Conservation (phyloP, 1,139 yeast species). For the Torulaspora globosa region DNA sequence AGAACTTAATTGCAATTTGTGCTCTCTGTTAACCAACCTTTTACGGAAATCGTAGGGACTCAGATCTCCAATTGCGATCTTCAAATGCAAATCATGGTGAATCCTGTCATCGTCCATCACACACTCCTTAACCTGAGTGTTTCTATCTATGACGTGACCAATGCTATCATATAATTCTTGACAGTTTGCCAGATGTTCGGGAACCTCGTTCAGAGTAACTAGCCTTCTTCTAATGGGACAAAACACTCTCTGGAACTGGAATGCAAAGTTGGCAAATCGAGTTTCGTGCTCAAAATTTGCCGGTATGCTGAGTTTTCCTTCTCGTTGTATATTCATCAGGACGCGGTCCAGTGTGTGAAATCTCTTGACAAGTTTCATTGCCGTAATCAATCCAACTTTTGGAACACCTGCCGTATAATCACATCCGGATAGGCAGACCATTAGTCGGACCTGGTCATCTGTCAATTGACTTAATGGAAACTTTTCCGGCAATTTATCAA, state of each 20-base stretch:
- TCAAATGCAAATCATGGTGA: constrained; percentile 45
- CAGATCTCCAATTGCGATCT: constrained; percentile 60
- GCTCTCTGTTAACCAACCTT: constrained; percentile 41
- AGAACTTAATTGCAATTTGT: constrained; percentile 26
- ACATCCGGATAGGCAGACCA: constrained; percentile 91
- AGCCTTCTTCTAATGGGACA: constrained; percentile 53
- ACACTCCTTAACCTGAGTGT: constrained; percentile 19
- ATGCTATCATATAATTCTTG: constrained; percentile 56
- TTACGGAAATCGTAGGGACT: constrained; percentile 59
- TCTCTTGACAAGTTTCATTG: constrained; percentile 57
- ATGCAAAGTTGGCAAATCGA: constrained; percentile 68
- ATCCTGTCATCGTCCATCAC: constrained; percentile 38
- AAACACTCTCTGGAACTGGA: constrained; percentile 81
- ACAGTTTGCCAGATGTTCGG: constrained; percentile 38
- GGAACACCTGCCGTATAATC: constrained; percentile 89
- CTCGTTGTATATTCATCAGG: constrained; percentile 54
- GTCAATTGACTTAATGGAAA: constrained; percentile 49
- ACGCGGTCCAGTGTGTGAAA: constrained; percentile 52
- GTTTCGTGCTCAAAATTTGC: constrained; percentile 57
- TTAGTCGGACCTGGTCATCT: constrained; percentile 59
- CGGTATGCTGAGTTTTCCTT: constrained; percentile 59
- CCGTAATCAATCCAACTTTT: constrained; percentile 76
- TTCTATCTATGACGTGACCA: constrained; percentile 44
- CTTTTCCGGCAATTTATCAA: constrained; percentile 40
- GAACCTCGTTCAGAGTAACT: constrained; percentile 57